These are phyloP conservation scores for Candida ulmi DNA, from an alignment of 805 yeast species.

Conservation along the genomic window DNA sequence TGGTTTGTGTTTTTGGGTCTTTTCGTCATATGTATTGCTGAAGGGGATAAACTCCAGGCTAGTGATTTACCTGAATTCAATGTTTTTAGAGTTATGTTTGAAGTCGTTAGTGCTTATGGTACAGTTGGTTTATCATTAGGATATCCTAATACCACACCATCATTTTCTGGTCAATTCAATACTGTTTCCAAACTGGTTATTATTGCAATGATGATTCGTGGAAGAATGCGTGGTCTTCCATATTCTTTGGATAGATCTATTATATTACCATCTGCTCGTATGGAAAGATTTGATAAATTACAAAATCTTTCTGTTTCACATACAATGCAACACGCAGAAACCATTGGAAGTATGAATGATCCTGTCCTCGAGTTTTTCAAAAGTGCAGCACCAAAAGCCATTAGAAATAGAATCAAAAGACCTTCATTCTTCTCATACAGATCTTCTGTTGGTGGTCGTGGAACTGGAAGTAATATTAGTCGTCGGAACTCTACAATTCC, in stretches of 20 bases:
- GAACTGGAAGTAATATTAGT: neutral
- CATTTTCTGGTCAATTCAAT: constrained; percentile 70
- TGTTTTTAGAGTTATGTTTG: constrained; percentile 74
- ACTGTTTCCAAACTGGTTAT: constrained; percentile 76
- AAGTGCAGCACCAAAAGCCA: constrained; percentile 21
- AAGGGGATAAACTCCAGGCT: constrained; percentile 54
- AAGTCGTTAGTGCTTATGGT: constrained; percentile 91
- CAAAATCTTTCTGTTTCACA: constrained; percentile 21
- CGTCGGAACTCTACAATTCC: neutral
- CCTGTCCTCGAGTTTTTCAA: constrained; percentile 25
- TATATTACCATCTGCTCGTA: constrained; percentile 67
- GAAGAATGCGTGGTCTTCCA: constrained; percentile 95
- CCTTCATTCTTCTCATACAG: constrained; percentile 16
- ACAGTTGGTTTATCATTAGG: constrained; percentile 93
- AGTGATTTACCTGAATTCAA: constrained; percentile 45
- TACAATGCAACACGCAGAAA: constrained; percentile 13
- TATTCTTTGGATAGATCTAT: constrained; percentile 91
- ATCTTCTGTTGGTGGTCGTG: neutral
- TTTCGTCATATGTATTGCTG: constrained; percentile 82
- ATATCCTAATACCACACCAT: constrained; percentile 58
- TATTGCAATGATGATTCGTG: constrained; percentile 87
- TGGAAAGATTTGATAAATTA: constrained; percentile 54
- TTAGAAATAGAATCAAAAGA: constrained; percentile 18
- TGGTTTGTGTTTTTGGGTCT: constrained; percentile 90
- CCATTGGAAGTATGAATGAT: constrained; percentile 17